Conservation (phyloP, 768 basidiomycete genomes). For the Termitomyces sp. region DNA sequence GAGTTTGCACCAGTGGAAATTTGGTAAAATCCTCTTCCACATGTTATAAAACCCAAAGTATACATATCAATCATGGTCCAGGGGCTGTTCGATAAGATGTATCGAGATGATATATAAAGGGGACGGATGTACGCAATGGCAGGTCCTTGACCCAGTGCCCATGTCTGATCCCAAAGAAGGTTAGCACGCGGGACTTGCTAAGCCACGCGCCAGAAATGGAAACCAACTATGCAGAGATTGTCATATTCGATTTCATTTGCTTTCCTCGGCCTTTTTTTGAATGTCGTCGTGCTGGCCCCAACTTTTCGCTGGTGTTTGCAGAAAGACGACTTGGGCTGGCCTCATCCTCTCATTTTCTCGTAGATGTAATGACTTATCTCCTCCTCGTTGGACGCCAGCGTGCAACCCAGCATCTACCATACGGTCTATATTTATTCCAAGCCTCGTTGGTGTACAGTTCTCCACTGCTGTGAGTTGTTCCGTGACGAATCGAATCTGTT, state of each 20-base stretch:
- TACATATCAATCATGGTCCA: background rate
- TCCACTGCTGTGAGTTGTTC: background rate
- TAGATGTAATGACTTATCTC: background rate
- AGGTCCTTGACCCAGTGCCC: background rate
- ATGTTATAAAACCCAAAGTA: background rate
- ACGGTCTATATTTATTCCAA: background rate
- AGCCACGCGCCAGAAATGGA: background rate
- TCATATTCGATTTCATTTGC: background rate
- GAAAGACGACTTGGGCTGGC: background rate
- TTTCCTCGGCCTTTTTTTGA: background rate
- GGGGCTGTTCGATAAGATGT: too few species aligned
- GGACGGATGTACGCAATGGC: background rate
- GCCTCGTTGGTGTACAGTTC: background rate
- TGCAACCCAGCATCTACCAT: background rate
- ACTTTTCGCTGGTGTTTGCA: background rate
- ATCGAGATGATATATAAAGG: background rate
- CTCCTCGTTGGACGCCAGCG: background rate
- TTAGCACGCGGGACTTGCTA: background rate
- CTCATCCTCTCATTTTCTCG: background rate
- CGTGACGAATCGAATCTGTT: background rate
- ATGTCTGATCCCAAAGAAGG: background rate
- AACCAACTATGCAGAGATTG: background rate
- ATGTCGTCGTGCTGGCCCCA: constrained; percentile 1
- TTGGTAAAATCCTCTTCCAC: background rate
- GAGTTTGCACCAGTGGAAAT: background rate